A percentile compares a stretch with the other conserved stretches of the same genome.
These are phyloP conservation scores for Apiotrichum gracile DNA, from an alignment of 1,284 basidiomycete genomes.

Conservation along the genomic window DNA sequence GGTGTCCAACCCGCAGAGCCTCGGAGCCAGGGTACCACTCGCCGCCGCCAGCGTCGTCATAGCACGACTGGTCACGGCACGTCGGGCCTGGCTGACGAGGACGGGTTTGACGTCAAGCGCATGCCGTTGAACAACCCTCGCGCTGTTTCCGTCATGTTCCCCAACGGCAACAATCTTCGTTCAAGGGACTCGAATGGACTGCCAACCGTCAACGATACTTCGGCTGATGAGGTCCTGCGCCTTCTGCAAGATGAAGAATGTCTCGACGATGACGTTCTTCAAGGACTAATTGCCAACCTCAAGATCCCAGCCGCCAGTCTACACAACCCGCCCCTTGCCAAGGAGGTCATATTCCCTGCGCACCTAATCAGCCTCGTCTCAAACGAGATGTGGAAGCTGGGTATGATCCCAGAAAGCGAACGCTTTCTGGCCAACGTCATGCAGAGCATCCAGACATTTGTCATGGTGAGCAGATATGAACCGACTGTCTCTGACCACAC, in stretches of 20 bases:
- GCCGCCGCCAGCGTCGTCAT: constrained; percentile 54
- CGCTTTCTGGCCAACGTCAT: constrained; percentile 98
- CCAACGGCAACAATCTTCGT: constrained; percentile 58
- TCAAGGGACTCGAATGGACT: constrained; percentile 64
- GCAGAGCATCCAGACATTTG: constrained; percentile 95
- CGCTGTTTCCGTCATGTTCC: constrained; percentile 84
- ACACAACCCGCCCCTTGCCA: constrained; percentile 85
- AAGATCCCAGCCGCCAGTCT: constrained; percentile 89
- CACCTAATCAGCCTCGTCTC: constrained; percentile 95
- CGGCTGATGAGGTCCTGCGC: constrained; percentile 89
- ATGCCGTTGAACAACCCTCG: constrained; percentile 71
- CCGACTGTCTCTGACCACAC: neutral
- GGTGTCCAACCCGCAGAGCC: constrained; percentile 56
- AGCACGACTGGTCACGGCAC: constrained; percentile 32
- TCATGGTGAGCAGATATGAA: constrained; percentile 82
- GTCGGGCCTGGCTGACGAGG: constrained; percentile 7
- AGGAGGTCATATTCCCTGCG: constrained; percentile 99
- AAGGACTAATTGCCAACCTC: constrained; percentile 82
- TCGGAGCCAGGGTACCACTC: constrained; percentile 16
- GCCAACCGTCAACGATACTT: constrained; percentile 72
- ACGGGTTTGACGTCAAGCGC: constrained; percentile 52
- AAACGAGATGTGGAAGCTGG: constrained; percentile 99
- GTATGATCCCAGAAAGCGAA: constrained; percentile 93
- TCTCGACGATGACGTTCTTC: constrained; percentile 89
- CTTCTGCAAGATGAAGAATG: constrained; percentile 87